Percentiles rank a stretch among this genome's conserved stretches.
Conservation (phyloP, 768 basidiomycete genomes). For the Russula emetica region DNA sequence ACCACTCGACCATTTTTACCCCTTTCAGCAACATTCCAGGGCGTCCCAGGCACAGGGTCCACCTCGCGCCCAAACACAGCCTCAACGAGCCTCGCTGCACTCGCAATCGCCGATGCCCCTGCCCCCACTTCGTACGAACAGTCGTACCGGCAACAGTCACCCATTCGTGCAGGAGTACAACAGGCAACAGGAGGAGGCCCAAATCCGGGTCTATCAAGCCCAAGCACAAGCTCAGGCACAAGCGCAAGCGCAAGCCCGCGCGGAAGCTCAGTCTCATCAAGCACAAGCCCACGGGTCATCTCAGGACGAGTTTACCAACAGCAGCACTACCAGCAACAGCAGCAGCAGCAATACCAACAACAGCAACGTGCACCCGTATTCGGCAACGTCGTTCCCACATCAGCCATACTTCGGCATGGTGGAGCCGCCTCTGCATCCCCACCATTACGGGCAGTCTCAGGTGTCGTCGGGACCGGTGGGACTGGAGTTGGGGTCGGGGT, state of each 20-base stretch:
- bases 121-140: conserved; percentile 35
- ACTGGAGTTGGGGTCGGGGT: conserved; percentile 12
- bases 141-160: conserved; percentile 27
- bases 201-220: conserved; percentile 29
- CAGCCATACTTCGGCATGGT: conserved; percentile 23
- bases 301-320: conserved; percentile 17
- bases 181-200: conserved; percentile 33
- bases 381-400: conserved; percentile 21
- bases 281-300: conserved; percentile 20
- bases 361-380: conserved; percentile 24
- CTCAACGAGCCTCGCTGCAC: conserved; percentile 36
- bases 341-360: conserved; percentile 10
- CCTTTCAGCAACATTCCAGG: conserved; percentile 35
- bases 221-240: conserved; percentile 28
- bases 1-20: conserved; percentile 48
- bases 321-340: conserved; percentile 8
- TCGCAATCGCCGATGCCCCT: conserved; percentile 47
- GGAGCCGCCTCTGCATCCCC: conserved; percentile 21
- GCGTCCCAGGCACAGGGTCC: conserved; percentile 31
- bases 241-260: conserved; percentile 25
- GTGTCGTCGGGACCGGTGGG: background rate
- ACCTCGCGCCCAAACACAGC: conserved; percentile 34
- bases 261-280: conserved; percentile 25
- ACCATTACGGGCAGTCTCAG: conserved; percentile 22
- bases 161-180: conserved; percentile 48